A percentile compares a stretch with the other conserved stretches of the same genome.
These are phyloP conservation scores for Populus davidiana DNA, from an alignment of 345 rosid species.

Conservation along the genomic window DNA sequence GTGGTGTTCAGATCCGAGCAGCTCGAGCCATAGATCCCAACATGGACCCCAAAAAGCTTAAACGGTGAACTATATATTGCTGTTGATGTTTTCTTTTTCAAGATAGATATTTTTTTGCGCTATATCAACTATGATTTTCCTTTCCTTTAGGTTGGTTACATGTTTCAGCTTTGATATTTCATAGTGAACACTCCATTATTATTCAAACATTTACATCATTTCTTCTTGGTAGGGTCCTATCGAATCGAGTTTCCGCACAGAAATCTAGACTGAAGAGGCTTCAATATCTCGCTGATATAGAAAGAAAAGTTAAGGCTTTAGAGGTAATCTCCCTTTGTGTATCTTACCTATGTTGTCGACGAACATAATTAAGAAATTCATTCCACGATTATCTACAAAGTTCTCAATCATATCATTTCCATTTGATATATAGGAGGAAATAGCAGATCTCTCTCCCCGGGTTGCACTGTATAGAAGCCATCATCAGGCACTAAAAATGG, in stretches of 20 bases:
- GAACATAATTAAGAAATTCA: neutral
- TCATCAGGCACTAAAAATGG: conserved; percentile 8
- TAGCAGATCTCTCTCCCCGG: conserved; percentile 24
- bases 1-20: neutral
- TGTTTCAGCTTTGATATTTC: neutral
- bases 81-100: neutral
- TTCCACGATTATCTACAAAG: neutral
- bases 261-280: conserved; percentile 20
- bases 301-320: conserved; percentile 22
- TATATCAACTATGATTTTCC: neutral
- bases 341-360: neutral
- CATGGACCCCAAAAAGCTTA: conserved; percentile 36
- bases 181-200: neutral
- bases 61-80: conserved; percentile 17
- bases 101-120: neutral
- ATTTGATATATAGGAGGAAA: conserved; percentile 4
- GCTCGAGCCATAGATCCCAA: conserved; percentile 1
- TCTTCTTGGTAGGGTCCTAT: conserved; percentile 8
- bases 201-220: neutral
- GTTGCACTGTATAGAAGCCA: conserved; percentile 10
- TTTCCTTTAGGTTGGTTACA: neutral
- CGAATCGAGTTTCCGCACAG: conserved; percentile 20
- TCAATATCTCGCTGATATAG: conserved; percentile 19
- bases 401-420: neutral
- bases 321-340: conserved; percentile 19